Base-by-base conservation (phyloP, 2,329 filamentous ascomycete species). In the Plectosphaerella sp. region DNA sequence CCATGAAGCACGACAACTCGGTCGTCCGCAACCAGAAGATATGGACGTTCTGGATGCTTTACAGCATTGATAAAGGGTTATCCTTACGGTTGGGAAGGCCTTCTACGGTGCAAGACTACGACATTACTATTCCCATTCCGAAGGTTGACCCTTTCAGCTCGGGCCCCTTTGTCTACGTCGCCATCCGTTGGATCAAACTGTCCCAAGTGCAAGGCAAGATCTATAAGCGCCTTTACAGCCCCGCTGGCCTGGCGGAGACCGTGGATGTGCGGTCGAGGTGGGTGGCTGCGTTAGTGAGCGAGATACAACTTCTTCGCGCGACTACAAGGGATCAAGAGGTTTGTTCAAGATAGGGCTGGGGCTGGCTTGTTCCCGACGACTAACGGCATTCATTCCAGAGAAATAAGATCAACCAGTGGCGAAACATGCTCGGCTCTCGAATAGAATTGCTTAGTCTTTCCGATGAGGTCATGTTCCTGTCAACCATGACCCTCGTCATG, bases 11-110 rank as follows among this genome's bases (percentile, higher is more conserved):
- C 49, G 62, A 62, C 52, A 54, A 52, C 35, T 54, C 61, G 1
- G 56, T 61, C 14, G 61, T 60, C 43, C 61, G 62, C 14, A 56
- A 61, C 5, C 59, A 64, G 60, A 71, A 71, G 57, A 68, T 62
- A 2, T 57, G 70, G 2, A 60, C 83, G 7, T 86, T 85, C 59
- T 86, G 82, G 82, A 72, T 68, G 37, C 65, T 79, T 0, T 85
- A 84, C 56, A 73, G 77, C 45, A 65, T 83, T 14, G 77, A 84
- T 54, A 82, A 79, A 53, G 73, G 73, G 15, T 65, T 84, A 16
- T 78, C 79, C 0, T 69, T 85, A 4, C 73, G 79, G 3, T 65
- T 84, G 3, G 82, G 82, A 0, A 72, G 71, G 15, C 68, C 78
- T 0, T 76, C 79, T 1, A 72, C 72, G 4, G 72, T 84, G 3